Evolutionary conservation across 164 flowering plant genomes (phyloP).

Genomic region (Annona cherimola): DNA sequence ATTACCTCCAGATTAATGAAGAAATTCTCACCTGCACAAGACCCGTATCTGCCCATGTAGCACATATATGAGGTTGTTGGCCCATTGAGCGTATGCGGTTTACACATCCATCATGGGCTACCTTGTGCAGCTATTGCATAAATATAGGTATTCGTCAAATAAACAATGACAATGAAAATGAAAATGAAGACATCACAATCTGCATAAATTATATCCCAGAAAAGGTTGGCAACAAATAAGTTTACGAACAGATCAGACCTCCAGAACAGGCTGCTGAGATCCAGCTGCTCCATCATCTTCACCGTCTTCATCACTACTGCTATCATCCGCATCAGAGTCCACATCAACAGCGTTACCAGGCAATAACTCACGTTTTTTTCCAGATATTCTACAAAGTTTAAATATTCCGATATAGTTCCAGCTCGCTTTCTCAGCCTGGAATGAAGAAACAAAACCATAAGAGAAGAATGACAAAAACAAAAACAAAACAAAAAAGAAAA

Average conservation of each 20-base stretch:
- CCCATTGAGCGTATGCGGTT: constrained; percentile 89
- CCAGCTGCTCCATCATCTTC: constrained; percentile 44
- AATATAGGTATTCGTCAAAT: neutral
- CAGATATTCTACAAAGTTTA: constrained; percentile 70
- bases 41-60: constrained; percentile 89
- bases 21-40: constrained; percentile 75
- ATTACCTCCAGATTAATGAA: neutral
- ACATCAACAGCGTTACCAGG: constrained; percentile 38
- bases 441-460: constrained; percentile 3
- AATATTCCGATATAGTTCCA: constrained; percentile 71
- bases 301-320: constrained; percentile 60
- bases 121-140: constrained; percentile 59
- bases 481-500: neutral
- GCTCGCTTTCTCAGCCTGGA: constrained; percentile 74
- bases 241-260: constrained; percentile 32
- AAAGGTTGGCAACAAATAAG: neutral
- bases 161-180: neutral
- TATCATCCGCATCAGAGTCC: constrained; percentile 51
- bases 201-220: neutral
- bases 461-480: neutral
- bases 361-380: constrained; percentile 68
- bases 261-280: constrained; percentile 53
- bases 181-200: neutral
- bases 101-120: constrained; percentile 80
- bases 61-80: constrained; percentile 88